Evolutionary conservation across 352 stramenopile genomes (phyloP), one percentile per base, ranked within the genome.

Genomic region (Pythium guiyangense): DNA sequence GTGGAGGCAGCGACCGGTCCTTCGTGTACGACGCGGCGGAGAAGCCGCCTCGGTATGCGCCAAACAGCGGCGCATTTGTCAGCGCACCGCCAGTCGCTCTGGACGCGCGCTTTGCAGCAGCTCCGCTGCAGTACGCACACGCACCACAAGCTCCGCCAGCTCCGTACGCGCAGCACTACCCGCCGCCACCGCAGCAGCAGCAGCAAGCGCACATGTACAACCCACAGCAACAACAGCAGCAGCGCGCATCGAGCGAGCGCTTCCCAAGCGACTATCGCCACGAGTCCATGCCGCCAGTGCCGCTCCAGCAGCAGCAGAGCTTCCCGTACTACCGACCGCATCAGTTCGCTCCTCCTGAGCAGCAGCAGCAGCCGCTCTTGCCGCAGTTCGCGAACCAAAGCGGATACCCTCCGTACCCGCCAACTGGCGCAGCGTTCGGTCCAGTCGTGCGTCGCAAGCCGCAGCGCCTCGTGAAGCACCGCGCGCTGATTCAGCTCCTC

Each of bases 1-100:
- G 42, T 69, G 52, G 57, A 67, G 57, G 51, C 47, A 51, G 18
- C 39, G 39, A 45, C 39, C 39, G 18, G 18, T 12, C 31, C 31
- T 45, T 45, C 14, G 39, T 14, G 14, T 20, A 45, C 39, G 39
- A 45, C 39, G 11, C 39, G 3, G 39, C 39, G 9, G 39, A 45
- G 39, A 45, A 45, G 39, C 39, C 39, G 39, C 14, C 39, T 18
- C 39, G 39, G 15, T 45, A 45, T 15, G 18, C 14, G 1, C 18
- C 39, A 45, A 15, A 45, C 39, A 45, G 39, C 39, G 39, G 3
- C n/a, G 39, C 39, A 22, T 45, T 45, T 45, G 39, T 14, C 10
- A 45, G 39, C 14, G 39, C 39, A 9, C 39, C 39, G 14, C 39
- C 39, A 20, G 14, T 45, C 39, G 39, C 39, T 9, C 39, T 20